phyloP scores from a whole-genome alignment of 2,329 filamentous ascomycete genomes.

The Aspergillus fijiensis region DNA sequence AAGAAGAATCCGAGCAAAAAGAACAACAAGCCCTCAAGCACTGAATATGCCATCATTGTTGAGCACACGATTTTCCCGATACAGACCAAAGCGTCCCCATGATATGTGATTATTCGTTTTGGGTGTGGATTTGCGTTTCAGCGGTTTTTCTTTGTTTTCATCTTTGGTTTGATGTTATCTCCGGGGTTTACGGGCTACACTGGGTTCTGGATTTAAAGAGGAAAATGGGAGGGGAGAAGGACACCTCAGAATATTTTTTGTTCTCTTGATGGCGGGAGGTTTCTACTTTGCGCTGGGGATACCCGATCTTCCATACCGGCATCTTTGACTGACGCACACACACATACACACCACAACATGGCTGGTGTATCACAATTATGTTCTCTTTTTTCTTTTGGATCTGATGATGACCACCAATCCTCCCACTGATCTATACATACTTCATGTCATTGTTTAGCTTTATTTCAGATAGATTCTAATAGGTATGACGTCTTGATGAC shows the following conservation, averaged over 20 bases:
- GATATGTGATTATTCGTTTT: neutral
- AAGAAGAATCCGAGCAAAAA: constrained; percentile 13
- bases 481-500: constrained; percentile 7
- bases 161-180: neutral
- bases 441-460: constrained; percentile 2
- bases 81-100: neutral
- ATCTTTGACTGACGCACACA: neutral
- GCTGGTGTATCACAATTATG: neutral
- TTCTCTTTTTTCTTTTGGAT: neutral
- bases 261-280: neutral
- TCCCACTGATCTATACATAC: constrained; percentile 5
- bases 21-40: neutral
- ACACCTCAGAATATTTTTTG: neutral
- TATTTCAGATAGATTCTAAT: constrained; percentile 9
- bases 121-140: neutral
- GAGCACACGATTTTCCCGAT: neutral
- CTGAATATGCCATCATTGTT: too few relatives aligned
- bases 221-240: neutral
- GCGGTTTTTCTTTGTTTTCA: neutral
- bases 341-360: neutral
- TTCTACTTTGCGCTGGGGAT: neutral
- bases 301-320: neutral
- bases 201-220: neutral
- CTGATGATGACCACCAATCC: neutral
- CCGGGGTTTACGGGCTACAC: neutral